A percentile compares a stretch with the other conserved stretches of the same genome.
phyloP scores from a whole-genome alignment of 2,329 filamentous ascomycete species.

The Parastagonospora nodorum region DNA sequence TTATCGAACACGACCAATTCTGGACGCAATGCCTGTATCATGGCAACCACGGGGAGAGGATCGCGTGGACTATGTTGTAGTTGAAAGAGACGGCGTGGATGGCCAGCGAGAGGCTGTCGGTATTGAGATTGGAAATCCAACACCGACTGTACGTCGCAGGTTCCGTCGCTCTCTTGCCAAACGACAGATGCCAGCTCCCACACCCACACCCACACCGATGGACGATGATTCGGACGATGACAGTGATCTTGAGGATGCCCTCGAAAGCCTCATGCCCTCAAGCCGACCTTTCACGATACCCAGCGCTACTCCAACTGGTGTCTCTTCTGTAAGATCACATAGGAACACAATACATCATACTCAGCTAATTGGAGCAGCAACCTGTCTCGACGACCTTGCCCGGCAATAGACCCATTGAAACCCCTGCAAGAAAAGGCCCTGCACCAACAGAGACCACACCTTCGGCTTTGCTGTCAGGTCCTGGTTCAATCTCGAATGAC shows the following conservation, averaged over 20 bases:
- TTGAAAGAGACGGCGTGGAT: slow-evolving; percentile 26
- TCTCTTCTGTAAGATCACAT: slow-evolving; percentile 23
- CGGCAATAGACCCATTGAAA: slow-evolving; percentile 17
- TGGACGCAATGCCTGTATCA: slow-evolving; percentile 38
- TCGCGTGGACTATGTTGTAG: slow-evolving; percentile 35
- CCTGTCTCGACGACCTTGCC: slow-evolving; percentile 28
- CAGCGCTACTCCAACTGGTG: slow-evolving; percentile 6
- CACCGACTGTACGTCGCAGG: slow-evolving; percentile 21
- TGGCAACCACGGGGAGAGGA: slow-evolving; percentile 25
- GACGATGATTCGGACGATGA: slow-evolving; percentile 12
- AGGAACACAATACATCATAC: background rate
- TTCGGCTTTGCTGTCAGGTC: slow-evolving; percentile 21
- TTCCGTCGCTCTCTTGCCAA: slow-evolving; percentile 16
- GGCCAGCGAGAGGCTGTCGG: slow-evolving; percentile 14
- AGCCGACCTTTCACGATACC: slow-evolving; percentile 6
- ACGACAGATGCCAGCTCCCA: slow-evolving; percentile 13
- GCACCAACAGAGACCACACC: slow-evolving; percentile 33
- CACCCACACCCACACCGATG: background rate
- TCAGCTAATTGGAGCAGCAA: slow-evolving; percentile 28
- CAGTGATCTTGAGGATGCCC: slow-evolving; percentile 20
- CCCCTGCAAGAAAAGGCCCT: slow-evolving; percentile 29
- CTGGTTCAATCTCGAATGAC: background rate
- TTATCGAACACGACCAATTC: slow-evolving; percentile 23
- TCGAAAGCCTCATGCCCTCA: slow-evolving; percentile 1
- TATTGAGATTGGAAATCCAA: slow-evolving; percentile 16